Conservation (phyloP, 2,329 filamentous ascomycete genomes). For the Penicillium sp. region DNA sequence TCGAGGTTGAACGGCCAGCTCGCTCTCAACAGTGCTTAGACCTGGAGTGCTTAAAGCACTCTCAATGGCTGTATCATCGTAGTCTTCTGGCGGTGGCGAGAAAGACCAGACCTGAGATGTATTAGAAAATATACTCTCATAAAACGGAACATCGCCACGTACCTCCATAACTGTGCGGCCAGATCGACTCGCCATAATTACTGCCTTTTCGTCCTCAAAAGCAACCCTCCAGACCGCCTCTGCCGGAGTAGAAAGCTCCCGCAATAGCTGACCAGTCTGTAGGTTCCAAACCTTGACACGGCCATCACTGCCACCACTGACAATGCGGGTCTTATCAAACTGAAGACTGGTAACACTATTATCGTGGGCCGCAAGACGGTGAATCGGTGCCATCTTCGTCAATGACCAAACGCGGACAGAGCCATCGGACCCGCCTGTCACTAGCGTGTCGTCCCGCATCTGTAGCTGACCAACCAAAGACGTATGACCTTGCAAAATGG, state of each 20-base stretch:
- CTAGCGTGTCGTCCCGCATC: constrained; percentile 89
- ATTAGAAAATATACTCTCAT: constrained; percentile 5
- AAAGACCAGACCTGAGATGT: constrained; percentile 81
- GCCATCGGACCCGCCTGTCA: constrained; percentile 93
- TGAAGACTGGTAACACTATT: constrained; percentile 98
- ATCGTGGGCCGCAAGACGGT: constrained; percentile 91
- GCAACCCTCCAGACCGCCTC: constrained; percentile 97
- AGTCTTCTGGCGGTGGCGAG: constrained; percentile 63
- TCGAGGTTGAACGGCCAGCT: constrained; percentile 15
- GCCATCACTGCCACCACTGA: constrained; percentile 95
- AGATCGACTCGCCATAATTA: constrained; percentile 84
- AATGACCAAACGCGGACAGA: constrained; percentile 96
- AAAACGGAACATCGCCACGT: constrained; percentile 36
- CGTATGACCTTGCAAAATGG: constrained; percentile 93
- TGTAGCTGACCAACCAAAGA: constrained; percentile 95
- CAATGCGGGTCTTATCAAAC: constrained; percentile 92
- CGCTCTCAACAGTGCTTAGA: constrained; percentile 21
- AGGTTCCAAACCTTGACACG: constrained; percentile 98
- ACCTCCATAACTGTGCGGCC: constrained; percentile 97
- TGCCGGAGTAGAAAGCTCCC: constrained; percentile 85
- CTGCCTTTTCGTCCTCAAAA: constrained; percentile 97
- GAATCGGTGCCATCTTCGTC: constrained; percentile 84
- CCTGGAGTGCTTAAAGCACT: constrained; percentile 36
- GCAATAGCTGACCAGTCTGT: constrained; percentile 82
- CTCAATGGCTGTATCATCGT: constrained; percentile 30